Percentiles rank a stretch among this genome's conserved stretches.
Evolutionary conservation across 768 basidiomycete genomes (phyloP).

Genomic region (Suillus occidentalis): DNA sequence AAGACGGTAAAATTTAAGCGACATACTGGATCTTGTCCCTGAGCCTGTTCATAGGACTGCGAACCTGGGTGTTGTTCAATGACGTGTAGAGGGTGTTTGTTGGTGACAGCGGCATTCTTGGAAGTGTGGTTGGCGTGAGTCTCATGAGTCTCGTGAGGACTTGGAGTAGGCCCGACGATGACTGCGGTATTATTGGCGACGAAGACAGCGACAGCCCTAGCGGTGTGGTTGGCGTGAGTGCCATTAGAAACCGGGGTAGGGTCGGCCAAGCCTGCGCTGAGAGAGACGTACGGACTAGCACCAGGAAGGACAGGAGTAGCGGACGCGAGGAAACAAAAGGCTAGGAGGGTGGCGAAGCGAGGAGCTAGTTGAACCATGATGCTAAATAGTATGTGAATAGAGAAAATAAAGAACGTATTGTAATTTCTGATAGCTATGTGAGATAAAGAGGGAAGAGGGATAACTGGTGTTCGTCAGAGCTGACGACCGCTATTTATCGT

Average conservation of each 20-base stretch:
- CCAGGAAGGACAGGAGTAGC: slow-evolving; percentile 15
- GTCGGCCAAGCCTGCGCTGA: not conserved
- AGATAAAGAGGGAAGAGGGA: slow-evolving; percentile 10
- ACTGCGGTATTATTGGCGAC: not conserved
- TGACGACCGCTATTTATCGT: slow-evolving; percentile 21
- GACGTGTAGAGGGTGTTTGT: not conserved
- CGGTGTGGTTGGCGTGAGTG: not conserved
- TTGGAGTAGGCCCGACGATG: not conserved
- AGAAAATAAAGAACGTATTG: slow-evolving; percentile 21
- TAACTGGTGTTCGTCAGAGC: slow-evolving; percentile 1
- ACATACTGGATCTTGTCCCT: slow-evolving; percentile 2
- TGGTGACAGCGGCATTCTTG: not conserved
- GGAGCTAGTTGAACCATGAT: slow-evolving; percentile 29
- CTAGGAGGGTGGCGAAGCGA: slow-evolving; percentile 30
- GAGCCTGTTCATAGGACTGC: not conserved
- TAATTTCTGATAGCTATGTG: slow-evolving; percentile 10
- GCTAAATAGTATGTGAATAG: slow-evolving; percentile 26
- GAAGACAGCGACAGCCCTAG: not conserved
- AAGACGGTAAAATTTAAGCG: not conserved
- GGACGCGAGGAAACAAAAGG: slow-evolving; percentile 26
- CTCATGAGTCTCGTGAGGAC: not conserved
- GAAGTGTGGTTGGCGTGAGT: not conserved
- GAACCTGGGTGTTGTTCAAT: not conserved
- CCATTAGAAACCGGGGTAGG: not conserved
- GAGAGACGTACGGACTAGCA: not conserved